These are phyloP conservation scores for Echria macrotheca DNA, from an alignment of 495 filamentous ascomycete genomes.

Conservation along the genomic window DNA sequence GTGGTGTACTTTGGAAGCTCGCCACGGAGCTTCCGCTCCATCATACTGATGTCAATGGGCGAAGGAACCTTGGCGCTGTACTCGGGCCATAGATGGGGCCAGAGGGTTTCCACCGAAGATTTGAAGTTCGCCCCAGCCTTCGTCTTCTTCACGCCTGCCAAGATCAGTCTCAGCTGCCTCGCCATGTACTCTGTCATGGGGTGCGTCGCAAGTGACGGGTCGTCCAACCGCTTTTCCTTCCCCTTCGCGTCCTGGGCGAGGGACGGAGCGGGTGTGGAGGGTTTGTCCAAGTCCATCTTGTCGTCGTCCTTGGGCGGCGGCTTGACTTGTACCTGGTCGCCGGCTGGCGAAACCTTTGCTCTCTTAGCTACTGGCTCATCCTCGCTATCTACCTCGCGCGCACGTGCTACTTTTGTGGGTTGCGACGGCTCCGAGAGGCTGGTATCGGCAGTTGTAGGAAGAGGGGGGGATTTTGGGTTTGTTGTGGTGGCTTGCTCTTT, in stretches of 20 bases:
- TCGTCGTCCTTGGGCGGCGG: neutral
- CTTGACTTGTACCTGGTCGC: conserved; percentile 27
- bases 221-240: conserved; percentile 18
- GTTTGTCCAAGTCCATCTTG: conserved; percentile 19
- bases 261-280: neutral
- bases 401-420: conserved; percentile 54
- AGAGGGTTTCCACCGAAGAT: conserved; percentile 58
- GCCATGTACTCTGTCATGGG: conserved; percentile 42
- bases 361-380: conserved; percentile 78
- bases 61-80: conserved; percentile 67
- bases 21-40: conserved; percentile 71
- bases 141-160: conserved; percentile 75
- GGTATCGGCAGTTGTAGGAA: conserved; percentile 24
- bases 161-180: conserved; percentile 41
- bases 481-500: too few relatives aligned
- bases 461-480: conserved; percentile 13
- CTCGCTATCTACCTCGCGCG: conserved; percentile 64
- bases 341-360: conserved; percentile 44
- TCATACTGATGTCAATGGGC: conserved; percentile 77
- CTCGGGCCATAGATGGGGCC: conserved; percentile 49
- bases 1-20: conserved; percentile 58
- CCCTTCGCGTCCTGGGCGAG: conserved; percentile 10
- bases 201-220: conserved; percentile 23
- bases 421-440: conserved; percentile 33
- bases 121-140: conserved; percentile 67